These are phyloP conservation scores for Collybia sordida DNA, from an alignment of 768 basidiomycete species.

Conservation along the genomic window DNA sequence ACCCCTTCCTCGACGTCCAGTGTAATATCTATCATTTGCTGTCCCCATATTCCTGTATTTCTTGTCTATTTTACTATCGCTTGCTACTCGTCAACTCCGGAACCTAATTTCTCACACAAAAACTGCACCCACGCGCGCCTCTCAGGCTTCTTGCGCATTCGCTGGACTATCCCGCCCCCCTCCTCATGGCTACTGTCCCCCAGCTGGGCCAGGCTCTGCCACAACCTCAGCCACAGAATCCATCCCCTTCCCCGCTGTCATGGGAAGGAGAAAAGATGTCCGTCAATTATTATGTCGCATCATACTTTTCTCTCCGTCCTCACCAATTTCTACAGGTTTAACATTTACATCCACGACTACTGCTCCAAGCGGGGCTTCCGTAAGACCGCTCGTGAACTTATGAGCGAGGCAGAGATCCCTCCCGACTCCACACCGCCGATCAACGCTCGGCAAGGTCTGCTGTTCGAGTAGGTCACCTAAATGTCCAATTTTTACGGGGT, in stretches of 20 bases:
- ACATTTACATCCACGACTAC: conserved; percentile 88
- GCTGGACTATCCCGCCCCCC: conserved; percentile 8
- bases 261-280: conserved; percentile 90
- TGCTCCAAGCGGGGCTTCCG: conserved; percentile 76
- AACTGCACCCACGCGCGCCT: conserved; percentile 11
- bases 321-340: conserved; percentile 58
- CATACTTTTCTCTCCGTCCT: conserved; percentile 2
- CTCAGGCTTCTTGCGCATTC: conserved; percentile 2
- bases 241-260: conserved; percentile 35
- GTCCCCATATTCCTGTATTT: conserved; percentile 1
- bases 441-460: conserved; percentile 77
- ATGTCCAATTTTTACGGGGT: conserved; percentile 7
- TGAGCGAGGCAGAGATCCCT: conserved; percentile 64
- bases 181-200: conserved; percentile 26
- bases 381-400: conserved; percentile 70
- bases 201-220: conserved; percentile 22
- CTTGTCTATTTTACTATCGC: conserved; percentile 10
- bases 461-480: conserved; percentile 67
- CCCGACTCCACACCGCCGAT: conserved; percentile 70
- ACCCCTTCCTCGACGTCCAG: conserved; percentile 8
- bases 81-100: conserved; percentile 8
- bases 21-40: conserved; percentile 6
- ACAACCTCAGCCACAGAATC: conserved; percentile 20
- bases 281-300: conserved; percentile 25
- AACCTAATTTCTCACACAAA: conserved; percentile 19